These are phyloP conservation scores for Pythium volutum DNA, from an alignment of 352 stramenopile genomes.

Conservation along the genomic window DNA sequence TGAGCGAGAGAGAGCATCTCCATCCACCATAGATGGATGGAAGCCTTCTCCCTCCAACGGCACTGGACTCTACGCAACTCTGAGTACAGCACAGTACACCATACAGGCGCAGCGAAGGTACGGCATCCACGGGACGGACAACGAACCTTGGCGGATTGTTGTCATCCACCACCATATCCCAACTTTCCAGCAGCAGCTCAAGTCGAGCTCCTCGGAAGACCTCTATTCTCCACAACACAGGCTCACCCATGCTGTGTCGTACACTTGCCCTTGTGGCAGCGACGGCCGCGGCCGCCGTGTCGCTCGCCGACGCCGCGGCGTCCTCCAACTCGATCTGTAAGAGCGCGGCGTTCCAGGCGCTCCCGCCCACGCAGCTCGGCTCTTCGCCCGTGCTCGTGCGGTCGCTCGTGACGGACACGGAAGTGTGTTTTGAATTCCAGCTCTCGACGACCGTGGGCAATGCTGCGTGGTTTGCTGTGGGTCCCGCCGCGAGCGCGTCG, in stretches of 20 bases:
- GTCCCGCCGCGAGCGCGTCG: conserved; percentile 31
- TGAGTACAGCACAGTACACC: neutral
- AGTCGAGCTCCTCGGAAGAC: neutral
- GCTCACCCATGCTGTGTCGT: conserved; percentile 11
- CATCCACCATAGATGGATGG: no score
- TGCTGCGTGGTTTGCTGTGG: conserved; percentile 63
- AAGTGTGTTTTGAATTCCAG: conserved; percentile 69
- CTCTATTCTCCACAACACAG: neutral
- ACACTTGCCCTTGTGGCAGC: conserved; percentile 10
- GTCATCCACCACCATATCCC: conserved; percentile 1
- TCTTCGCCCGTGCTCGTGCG: conserved; percentile 60
- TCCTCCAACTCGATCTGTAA: conserved; percentile 37
- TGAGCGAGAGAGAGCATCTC: conserved; percentile 1
- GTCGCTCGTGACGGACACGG: conserved; percentile 47
- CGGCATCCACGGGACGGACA: neutral
- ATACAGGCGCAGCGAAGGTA: no score
- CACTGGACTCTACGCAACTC: neutral
- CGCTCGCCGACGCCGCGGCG: conserved; percentile 9
- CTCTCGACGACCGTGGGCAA: conserved; percentile 36
- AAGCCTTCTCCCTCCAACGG: no score
- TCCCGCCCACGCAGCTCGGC: conserved; percentile 43
- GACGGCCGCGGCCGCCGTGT: neutral
- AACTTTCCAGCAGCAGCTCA: conserved; percentile 1
- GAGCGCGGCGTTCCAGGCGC: conserved; percentile 48
- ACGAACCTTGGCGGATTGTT: neutral